Evolutionary conservation across 2,329 filamentous ascomycete genomes (phyloP).

Genomic region (Sporothrix pseudoabietina): DNA sequence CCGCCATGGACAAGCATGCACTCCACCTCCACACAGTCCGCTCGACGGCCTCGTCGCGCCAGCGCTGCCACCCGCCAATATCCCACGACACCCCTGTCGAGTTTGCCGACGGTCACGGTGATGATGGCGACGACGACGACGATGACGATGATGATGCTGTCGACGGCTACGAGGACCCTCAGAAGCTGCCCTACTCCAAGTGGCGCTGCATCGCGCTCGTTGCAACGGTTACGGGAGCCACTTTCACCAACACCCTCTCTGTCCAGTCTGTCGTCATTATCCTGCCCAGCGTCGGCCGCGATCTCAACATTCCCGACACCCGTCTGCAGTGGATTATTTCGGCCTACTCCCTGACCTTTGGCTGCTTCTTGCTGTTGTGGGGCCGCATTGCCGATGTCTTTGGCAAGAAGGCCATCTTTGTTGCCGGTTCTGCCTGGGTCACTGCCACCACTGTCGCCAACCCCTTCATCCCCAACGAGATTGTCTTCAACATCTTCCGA

Average conservation of each 20-base stretch:
- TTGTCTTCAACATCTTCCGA: conserved; percentile 67
- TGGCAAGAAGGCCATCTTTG: conserved; percentile 66
- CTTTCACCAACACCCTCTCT: conserved; percentile 58
- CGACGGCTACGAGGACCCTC: conserved; percentile 17
- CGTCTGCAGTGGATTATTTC: conserved; percentile 69
- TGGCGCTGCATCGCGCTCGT: conserved; percentile 58
- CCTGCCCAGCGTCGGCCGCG: conserved; percentile 61
- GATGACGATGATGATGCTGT: conserved; percentile 19
- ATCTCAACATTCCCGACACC: conserved; percentile 58
- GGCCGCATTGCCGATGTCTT: conserved; percentile 68
- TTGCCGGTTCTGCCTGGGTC: conserved; percentile 65
- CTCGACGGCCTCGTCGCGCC: conserved; percentile 9
- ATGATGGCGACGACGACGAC: conserved; percentile 24
- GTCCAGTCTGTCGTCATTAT: conserved; percentile 64
- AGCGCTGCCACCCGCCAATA: conserved; percentile 21
- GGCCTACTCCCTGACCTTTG: conserved; percentile 66
- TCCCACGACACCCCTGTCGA: conserved; percentile 27
- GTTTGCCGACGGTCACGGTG: conserved; percentile 6
- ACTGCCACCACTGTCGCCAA: conserved; percentile 60
- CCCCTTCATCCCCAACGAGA: conserved; percentile 67
- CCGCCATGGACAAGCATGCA: conserved; percentile 13
- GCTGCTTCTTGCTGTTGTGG: conserved; percentile 69
- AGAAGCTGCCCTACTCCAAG: conserved; percentile 45
- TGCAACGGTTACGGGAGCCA: conserved; percentile 56
- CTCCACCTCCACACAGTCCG: conserved; percentile 19